Conservation (phyloP, 257 asterid genomes). For the Plantago ovata region DNA sequence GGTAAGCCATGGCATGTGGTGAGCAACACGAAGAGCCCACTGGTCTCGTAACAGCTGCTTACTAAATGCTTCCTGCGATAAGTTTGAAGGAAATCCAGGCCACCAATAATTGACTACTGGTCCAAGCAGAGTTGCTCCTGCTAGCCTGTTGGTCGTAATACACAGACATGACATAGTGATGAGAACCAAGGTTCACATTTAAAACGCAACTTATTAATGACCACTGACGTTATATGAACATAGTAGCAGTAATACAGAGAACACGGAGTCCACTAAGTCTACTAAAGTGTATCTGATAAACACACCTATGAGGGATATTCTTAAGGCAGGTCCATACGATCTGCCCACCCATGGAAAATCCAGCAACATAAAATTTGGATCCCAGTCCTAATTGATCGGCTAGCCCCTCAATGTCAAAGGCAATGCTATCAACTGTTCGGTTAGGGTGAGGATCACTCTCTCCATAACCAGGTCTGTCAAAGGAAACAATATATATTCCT, state of each 20-base stretch:
- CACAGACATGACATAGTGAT: slow-evolving; percentile 9
- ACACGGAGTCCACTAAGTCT: neutral
- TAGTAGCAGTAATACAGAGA: neutral
- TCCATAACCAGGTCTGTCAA: slow-evolving; percentile 95
- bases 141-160: slow-evolving; percentile 51
- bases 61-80: slow-evolving; percentile 48
- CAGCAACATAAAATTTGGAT: slow-evolving; percentile 59
- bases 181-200: neutral
- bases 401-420: slow-evolving; percentile 71
- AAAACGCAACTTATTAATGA: neutral
- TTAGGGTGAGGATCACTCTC: slow-evolving; percentile 84
- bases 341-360: slow-evolving; percentile 93
- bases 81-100: slow-evolving; percentile 69
- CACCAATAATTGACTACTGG: slow-evolving; percentile 88
- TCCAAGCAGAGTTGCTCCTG: slow-evolving; percentile 75
- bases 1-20: slow-evolving; percentile 74
- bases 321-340: slow-evolving; percentile 78
- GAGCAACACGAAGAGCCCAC: slow-evolving; percentile 80
- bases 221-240: neutral
- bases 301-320: slow-evolving; percentile 87
- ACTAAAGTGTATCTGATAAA: neutral
- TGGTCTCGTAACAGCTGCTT: slow-evolving; percentile 52
- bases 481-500: slow-evolving; percentile 64
- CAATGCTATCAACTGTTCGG: slow-evolving; percentile 55
- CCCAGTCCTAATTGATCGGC: slow-evolving; percentile 87